phyloP scores from a whole-genome alignment of 768 basidiomycete species.

The Pulveroboletus sp. region DNA sequence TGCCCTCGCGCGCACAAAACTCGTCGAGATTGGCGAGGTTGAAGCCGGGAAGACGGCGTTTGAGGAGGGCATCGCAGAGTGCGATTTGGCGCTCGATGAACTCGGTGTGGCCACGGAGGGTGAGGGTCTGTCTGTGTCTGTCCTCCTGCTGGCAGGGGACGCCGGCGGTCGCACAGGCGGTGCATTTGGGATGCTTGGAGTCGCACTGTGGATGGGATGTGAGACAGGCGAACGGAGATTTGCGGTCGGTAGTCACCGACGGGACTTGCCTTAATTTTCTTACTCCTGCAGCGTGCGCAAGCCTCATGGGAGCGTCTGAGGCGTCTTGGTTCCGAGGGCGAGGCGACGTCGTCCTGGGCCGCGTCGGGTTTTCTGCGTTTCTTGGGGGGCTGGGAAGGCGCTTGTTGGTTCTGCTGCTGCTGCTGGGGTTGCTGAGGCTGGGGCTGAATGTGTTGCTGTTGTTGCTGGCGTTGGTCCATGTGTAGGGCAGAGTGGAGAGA shows the following conservation, averaged over 20 bases:
- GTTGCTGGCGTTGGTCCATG: slow-evolving; percentile 63
- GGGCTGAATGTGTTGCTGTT: slow-evolving; percentile 41
- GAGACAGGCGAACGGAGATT: slow-evolving; percentile 60
- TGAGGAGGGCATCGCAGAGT: slow-evolving; percentile 77
- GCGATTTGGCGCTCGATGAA: slow-evolving; percentile 76
- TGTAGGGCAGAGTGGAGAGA: slow-evolving; percentile 61
- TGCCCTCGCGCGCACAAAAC: slow-evolving; percentile 60
- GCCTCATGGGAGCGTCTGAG: slow-evolving; percentile 89
- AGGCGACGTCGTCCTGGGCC: slow-evolving; percentile 50
- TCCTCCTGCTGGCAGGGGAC: slow-evolving; percentile 85
- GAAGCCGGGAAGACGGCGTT: slow-evolving; percentile 68
- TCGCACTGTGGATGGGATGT: slow-evolving; percentile 66
- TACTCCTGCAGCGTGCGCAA: slow-evolving; percentile 89
- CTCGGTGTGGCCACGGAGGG: slow-evolving; percentile 81
- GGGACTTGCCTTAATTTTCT: slow-evolving; percentile 91
- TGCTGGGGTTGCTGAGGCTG: slow-evolving; percentile 32
- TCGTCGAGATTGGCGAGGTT: slow-evolving; percentile 65
- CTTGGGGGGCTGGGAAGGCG: slow-evolving; percentile 38
- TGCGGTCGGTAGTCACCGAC: slow-evolving; percentile 76
- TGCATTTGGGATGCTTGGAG: slow-evolving; percentile 85
- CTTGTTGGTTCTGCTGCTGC: slow-evolving; percentile 30
- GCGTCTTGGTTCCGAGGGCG: slow-evolving; percentile 71
- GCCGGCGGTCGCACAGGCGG: slow-evolving; percentile 78
- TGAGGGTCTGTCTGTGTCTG: slow-evolving; percentile 82
- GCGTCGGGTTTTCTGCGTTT: slow-evolving; percentile 63